phyloP scores from a whole-genome alignment of 2,329 filamentous ascomycete genomes.

The Fusarium metavorans region DNA sequence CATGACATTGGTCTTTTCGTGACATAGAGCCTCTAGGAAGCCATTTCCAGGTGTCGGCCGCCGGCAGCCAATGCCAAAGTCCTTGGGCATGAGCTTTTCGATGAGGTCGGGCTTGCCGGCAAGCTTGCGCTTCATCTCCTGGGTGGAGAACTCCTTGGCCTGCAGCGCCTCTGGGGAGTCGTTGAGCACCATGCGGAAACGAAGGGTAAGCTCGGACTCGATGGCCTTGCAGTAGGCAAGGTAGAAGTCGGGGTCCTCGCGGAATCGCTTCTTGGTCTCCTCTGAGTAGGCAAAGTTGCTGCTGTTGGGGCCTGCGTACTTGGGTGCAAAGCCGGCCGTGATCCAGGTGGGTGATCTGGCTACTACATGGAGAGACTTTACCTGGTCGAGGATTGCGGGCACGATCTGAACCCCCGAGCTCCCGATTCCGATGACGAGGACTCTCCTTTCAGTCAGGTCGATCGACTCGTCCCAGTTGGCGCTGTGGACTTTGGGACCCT shows the following conservation, averaged over 20 bases:
- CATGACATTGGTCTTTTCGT: not conserved
- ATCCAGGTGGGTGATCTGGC: not conserved
- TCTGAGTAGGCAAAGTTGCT: not conserved
- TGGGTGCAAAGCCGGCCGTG: not conserved
- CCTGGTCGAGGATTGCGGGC: not conserved
- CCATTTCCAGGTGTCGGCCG: not conserved
- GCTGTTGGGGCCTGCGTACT: not conserved
- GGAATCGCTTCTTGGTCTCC: too few relatives aligned
- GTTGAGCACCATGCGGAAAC: too few relatives aligned
- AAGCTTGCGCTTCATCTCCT: too few relatives aligned
- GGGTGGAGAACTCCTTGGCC: too few relatives aligned
- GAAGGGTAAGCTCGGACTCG: too few relatives aligned
- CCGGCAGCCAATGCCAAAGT: not conserved
- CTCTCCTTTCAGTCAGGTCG: not conserved
- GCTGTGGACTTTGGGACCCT: not conserved
- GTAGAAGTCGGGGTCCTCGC: too few relatives aligned
- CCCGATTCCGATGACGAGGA: not conserved
- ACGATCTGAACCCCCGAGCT: not conserved
- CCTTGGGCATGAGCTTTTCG: not conserved
- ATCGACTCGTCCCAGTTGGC: not conserved
- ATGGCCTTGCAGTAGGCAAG: too few relatives aligned
- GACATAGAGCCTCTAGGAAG: not conserved
- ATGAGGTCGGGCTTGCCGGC: not conserved
- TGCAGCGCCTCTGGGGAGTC: too few relatives aligned
- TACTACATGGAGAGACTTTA: not conserved